Evolutionary conservation across 2,329 filamentous ascomycete genomes (phyloP).

Genomic region (Calonectria pauciramosa): DNA sequence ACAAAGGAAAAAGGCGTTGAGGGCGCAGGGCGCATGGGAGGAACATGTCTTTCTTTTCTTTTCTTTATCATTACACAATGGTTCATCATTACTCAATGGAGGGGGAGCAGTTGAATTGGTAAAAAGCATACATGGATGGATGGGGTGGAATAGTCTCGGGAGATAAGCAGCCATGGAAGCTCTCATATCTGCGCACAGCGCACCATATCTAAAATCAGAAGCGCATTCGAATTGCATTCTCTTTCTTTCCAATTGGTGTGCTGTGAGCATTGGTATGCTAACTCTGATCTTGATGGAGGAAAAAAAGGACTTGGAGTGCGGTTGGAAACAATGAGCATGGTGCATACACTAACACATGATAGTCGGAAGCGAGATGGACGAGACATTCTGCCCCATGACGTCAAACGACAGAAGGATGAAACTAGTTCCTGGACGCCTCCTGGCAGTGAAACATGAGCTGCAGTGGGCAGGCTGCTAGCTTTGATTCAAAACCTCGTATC

Average conservation of each 20-base stretch:
- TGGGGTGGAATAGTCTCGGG: not conserved
- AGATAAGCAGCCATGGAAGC: not conserved
- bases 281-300: too few relatives aligned
- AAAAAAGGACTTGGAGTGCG: not conserved
- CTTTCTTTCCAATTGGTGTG: not conserved
- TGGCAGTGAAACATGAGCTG: conserved; percentile 27
- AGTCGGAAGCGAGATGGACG: conserved; percentile 64
- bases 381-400: conserved; percentile 81
- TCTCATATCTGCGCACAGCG: not conserved
- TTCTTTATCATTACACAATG: not conserved
- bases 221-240: not conserved
- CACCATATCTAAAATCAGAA: not conserved
- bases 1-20: not conserved
- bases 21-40: not conserved
- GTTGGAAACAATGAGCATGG: not conserved
- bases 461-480: not conserved
- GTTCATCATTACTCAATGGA: not conserved
- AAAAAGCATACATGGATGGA: not conserved
- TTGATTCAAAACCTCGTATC: not conserved
- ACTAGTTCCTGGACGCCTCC: conserved; percentile 55
- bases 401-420: conserved; percentile 80
- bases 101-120: not conserved
- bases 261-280: too few relatives aligned
- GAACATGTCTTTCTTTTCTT: not conserved
- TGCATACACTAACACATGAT: not conserved